phyloP scores from a whole-genome alignment of 208 protist species.

The Wallacemonas sp. region DNA sequence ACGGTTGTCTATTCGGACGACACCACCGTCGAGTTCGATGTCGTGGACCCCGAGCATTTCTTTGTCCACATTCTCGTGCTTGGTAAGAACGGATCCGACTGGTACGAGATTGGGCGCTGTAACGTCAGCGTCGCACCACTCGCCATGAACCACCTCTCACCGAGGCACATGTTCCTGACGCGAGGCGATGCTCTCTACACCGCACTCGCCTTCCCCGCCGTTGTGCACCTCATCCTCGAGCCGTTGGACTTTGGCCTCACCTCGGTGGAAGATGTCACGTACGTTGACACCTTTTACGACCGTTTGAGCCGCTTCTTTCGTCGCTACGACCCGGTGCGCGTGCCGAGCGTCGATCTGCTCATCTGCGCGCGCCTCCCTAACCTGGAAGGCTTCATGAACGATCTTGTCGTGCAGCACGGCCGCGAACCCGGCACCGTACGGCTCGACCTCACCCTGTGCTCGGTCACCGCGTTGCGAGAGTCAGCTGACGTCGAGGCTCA shows the following conservation, averaged over 20 bases:
- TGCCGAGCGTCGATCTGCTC: constrained; percentile 61
- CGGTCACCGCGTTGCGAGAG: constrained; percentile 42
- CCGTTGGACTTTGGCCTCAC: constrained; percentile 57
- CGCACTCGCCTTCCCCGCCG: constrained; percentile 19
- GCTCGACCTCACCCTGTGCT: constrained; percentile 45
- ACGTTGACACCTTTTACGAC: constrained; percentile 65
- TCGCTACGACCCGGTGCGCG: constrained; percentile 61
- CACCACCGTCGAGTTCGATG: constrained; percentile 40
- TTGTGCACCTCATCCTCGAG: constrained; percentile 56
- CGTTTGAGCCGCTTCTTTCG: constrained; percentile 73
- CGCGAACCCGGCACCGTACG: constrained; percentile 68
- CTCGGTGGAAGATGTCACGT: constrained; percentile 24
- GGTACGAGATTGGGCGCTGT: constrained; percentile 65
- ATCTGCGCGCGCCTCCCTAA: constrained; percentile 34
- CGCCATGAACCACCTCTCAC: constrained; percentile 38
- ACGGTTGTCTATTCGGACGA: constrained; percentile 51
- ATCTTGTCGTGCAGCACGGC: constrained; percentile 70
- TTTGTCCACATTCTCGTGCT: constrained; percentile 63
- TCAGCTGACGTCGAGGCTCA: constrained; percentile 37
- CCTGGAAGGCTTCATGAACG: constrained; percentile 65
- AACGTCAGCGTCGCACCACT: constrained; percentile 49
- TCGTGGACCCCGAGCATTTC: constrained; percentile 49
- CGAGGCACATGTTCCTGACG: constrained; percentile 66
- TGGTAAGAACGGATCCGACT: constrained; percentile 23
- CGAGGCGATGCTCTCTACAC: constrained; percentile 22